Evolutionary conservation across 164 flowering plant genomes (phyloP), one percentile per base, ranked within the genome.

Genomic region (Umbellularia californica): DNA sequence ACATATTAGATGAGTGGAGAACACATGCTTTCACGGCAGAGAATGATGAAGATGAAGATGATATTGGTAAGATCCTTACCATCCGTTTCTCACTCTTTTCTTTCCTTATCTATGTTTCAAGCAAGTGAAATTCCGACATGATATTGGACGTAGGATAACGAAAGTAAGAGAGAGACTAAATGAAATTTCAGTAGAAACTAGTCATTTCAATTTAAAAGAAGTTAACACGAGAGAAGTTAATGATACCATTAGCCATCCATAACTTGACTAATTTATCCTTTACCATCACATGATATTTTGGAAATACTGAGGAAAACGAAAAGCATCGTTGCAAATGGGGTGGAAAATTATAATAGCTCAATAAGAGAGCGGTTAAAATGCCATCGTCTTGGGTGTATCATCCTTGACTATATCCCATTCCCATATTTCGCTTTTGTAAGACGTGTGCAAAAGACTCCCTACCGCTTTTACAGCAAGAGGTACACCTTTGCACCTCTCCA

Each of bases 151-250:
- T 70, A 69, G n/a, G 58, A 75, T 75, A 23, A 69, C 33, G 24
- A 35, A 71, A 27, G 65, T 76, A 2, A 50, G 47, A 12, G 12
- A 58, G 11, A 72, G 33, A 69, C 9, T 77, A 47, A 68, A 77
- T 62, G 41, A 0, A 28, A 69, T 77, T 30, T 14, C n/a, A 19
- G 10, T 50, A 27, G 79, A 62, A 63, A 72, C 69, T 41, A 65
- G 69, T 3, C 20, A 63, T 69, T n/a, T 30, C 9, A n/a, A 3
- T 52, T 72, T 51, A 50, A 19, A 30, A 12, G 33, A 50, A 51
- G 62, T 23, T 73, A 19, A 66, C 3, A 20, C 14, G 11, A 35
- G 3, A 2, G 25, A 25, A 23, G 25, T 25, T 6, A 22, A 23
- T 3, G 24, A 33, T 20, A 74, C 70, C 5, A 63, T 24, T 0